These are phyloP conservation scores for Herpetomonas samuelpessoai DNA, from an alignment of 208 protist genomes.

Conservation along the genomic window DNA sequence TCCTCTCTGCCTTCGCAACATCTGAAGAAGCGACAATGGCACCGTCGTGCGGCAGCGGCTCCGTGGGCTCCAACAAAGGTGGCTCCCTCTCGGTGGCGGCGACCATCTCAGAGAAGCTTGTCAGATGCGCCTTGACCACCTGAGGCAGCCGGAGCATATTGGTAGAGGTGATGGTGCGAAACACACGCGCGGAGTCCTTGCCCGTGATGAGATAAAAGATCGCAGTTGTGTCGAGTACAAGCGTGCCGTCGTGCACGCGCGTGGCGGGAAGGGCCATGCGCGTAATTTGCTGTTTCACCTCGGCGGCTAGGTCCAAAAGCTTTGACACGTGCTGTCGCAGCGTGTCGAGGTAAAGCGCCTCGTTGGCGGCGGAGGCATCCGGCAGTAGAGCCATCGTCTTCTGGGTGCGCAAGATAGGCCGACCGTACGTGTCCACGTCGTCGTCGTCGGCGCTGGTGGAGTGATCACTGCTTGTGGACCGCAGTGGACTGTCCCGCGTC, in stretches of 20 bases:
- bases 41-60: neutral
- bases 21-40: neutral
- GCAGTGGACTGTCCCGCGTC: neutral
- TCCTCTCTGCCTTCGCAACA: neutral
- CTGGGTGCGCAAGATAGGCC: neutral
- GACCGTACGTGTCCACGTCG: neutral
- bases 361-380: slow-evolving; percentile 10
- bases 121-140: slow-evolving; percentile 6
- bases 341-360: slow-evolving; percentile 37
- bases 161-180: slow-evolving; percentile 40
- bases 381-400: neutral
- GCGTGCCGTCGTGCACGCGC: slow-evolving; percentile 19
- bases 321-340: slow-evolving; percentile 47
- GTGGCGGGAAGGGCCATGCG: slow-evolving; percentile 18
- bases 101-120: neutral
- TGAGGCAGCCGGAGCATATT: slow-evolving; percentile 81
- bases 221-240: slow-evolving; percentile 70
- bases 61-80: slow-evolving; percentile 36
- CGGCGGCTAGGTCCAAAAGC: slow-evolving; percentile 25
- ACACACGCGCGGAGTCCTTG: slow-evolving; percentile 25
- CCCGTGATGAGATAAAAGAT: slow-evolving; percentile 54
- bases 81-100: slow-evolving; percentile 22
- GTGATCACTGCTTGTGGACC: neutral
- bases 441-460: too few species aligned
- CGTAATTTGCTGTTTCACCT: slow-evolving; percentile 35